These are phyloP conservation scores for Coniferiporia weirii DNA, from an alignment of 1,284 basidiomycete species.

Conservation along the genomic window DNA sequence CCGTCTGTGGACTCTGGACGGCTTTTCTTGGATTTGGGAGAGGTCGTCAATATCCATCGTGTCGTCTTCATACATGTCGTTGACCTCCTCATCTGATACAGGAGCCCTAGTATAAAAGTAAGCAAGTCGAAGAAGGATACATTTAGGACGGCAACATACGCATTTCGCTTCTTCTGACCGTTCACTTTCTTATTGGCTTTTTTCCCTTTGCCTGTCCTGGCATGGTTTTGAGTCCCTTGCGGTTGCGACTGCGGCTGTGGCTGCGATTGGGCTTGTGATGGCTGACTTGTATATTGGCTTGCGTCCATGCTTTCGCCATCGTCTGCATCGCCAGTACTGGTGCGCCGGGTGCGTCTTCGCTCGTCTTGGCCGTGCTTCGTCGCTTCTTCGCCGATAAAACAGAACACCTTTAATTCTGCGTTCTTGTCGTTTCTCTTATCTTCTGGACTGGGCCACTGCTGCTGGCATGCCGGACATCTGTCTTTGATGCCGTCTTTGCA, in stretches of 20 bases:
- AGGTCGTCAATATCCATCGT: constrained; percentile 25
- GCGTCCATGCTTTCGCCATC: constrained; percentile 41
- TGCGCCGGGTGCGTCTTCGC: constrained; percentile 34
- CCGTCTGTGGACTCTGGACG: neutral
- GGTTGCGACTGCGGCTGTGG: constrained; percentile 25
- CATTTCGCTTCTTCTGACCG: constrained; percentile 21
- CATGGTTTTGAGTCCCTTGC: constrained; percentile 17
- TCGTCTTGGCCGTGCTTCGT: constrained; percentile 55
- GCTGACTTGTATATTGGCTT: constrained; percentile 34
- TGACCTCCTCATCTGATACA: constrained; percentile 27
- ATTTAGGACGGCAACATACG: neutral
- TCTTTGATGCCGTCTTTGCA: constrained; percentile 50
- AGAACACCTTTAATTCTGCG: constrained; percentile 29
- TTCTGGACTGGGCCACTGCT: constrained; percentile 39
- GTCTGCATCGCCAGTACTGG: constrained; percentile 31
- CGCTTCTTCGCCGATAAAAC: constrained; percentile 60
- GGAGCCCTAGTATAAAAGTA: constrained; percentile 8
- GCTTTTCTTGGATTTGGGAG: constrained; percentile 21
- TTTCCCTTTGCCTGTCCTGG: constrained; percentile 24
- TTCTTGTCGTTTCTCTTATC: constrained; percentile 37
- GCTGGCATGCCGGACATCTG: constrained; percentile 53
- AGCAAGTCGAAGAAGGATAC: neutral
- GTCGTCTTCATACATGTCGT: constrained; percentile 31
- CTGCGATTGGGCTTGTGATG: constrained; percentile 21
- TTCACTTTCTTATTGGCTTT: constrained; percentile 29